Percentiles rank a stretch among this genome's conserved stretches.
These are phyloP conservation scores for Mimosa bimucronata DNA, from an alignment of 306 rosid genomes.

Conservation along the genomic window DNA sequence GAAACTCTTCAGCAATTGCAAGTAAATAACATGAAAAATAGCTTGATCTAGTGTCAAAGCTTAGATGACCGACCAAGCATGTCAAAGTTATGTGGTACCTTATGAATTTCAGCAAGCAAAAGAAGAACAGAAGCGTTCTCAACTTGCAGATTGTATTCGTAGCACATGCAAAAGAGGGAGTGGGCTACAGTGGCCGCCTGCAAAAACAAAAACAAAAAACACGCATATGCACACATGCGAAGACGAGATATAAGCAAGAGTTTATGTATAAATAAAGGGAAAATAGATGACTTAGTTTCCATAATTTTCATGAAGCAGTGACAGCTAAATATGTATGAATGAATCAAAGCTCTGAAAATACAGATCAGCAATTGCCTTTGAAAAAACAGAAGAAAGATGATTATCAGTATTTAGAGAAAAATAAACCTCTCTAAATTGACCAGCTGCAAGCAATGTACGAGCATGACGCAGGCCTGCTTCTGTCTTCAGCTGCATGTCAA, in stretches of 20 bases:
- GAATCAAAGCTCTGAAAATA: conserved; percentile 1
- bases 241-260: conserved; percentile 24
- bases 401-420: conserved; percentile 2
- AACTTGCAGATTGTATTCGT: conserved; percentile 92
- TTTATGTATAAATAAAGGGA: background rate
- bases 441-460: conserved; percentile 89
- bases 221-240: background rate
- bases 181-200: conserved; percentile 97
- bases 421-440: conserved; percentile 89
- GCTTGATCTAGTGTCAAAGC: background rate
- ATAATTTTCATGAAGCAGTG: conserved; percentile 7
- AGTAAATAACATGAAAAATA: conserved; percentile 25
- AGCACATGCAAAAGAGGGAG: conserved; percentile 93
- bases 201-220: background rate
- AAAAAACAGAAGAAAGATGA: background rate
- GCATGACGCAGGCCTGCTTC: conserved; percentile 95
- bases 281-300: background rate
- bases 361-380: conserved; percentile 16
- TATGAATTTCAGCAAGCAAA: conserved; percentile 95
- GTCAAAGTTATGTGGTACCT: conserved; percentile 56
- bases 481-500: conserved; percentile 91
- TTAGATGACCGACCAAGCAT: conserved; percentile 28
- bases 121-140: conserved; percentile 94
- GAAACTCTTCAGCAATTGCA: conserved; percentile 16
- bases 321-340: conserved; percentile 14